phyloP scores from a whole-genome alignment of 1,139 yeast species.

The Casaregolazyma suthepensis region DNA sequence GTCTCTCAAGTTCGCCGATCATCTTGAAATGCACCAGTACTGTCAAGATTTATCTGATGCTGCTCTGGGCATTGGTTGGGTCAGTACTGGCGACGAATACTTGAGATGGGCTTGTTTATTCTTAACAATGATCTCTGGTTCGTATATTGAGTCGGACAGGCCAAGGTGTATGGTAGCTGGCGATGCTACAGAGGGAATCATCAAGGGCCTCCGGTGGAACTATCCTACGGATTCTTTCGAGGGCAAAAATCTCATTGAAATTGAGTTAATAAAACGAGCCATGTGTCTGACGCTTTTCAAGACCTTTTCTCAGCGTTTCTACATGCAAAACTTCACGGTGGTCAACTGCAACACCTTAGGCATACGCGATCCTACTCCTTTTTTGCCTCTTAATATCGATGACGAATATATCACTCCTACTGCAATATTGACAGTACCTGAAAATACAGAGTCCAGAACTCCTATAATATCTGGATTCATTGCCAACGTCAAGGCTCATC shows the following conservation, averaged over 20 bases:
- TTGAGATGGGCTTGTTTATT: constrained; percentile 6
- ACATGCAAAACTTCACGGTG: not conserved
- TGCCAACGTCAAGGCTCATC: constrained; percentile 5
- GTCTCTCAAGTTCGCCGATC: constrained; percentile 1
- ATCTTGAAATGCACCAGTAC: constrained; percentile 4
- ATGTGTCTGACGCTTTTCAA: constrained; percentile 10
- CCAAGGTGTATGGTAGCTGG: not conserved
- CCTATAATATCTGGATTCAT: constrained; percentile 10
- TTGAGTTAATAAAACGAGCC: constrained; percentile 10
- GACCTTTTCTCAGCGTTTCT: not conserved
- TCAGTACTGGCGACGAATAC: constrained; percentile 3
- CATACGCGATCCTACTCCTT: constrained; percentile 6
- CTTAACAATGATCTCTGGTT: constrained; percentile 1
- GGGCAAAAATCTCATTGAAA: constrained; percentile 7
- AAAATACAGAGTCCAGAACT: not conserved
- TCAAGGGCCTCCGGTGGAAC: constrained; percentile 8
- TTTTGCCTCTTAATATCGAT: constrained; percentile 11
- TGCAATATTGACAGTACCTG: constrained; percentile 5
- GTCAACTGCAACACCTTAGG: constrained; percentile 3
- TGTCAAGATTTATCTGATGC: constrained; percentile 5
- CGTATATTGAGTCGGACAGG: constrained; percentile 6
- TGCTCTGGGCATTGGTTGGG: constrained; percentile 8
- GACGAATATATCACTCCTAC: constrained; percentile 12
- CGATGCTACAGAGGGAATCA: constrained; percentile 6
- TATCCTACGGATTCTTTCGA: constrained; percentile 8